Evolutionary conservation across 2,329 filamentous ascomycete species (phyloP).

Genomic region (Clonostachys chloroleuca): DNA sequence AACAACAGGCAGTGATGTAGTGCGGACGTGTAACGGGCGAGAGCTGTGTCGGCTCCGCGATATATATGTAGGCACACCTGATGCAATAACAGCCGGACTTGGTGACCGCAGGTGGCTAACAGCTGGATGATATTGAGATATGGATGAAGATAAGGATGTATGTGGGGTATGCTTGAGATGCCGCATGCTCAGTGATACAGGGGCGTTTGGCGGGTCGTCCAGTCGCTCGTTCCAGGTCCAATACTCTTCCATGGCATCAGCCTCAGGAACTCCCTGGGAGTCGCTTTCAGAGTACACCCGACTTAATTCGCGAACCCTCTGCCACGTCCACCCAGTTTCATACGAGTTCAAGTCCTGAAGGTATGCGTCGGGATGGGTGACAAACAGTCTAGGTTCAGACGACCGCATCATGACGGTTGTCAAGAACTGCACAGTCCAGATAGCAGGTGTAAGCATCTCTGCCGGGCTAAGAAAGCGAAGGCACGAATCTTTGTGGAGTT

Average conservation of each 20-base stretch:
- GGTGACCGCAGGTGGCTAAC: slow-evolving; percentile 25
- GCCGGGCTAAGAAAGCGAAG: slow-evolving; percentile 65
- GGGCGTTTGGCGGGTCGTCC: slow-evolving; percentile 49
- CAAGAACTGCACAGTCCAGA: slow-evolving; percentile 70
- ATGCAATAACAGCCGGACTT: slow-evolving; percentile 20
- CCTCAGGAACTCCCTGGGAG: slow-evolving; percentile 48
- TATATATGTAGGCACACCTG: slow-evolving; percentile 32
- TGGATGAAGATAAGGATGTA: slow-evolving; percentile 24
- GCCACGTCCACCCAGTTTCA: slow-evolving; percentile 65
- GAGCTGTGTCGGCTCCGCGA: slow-evolving; percentile 31
- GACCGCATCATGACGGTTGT: slow-evolving; percentile 70
- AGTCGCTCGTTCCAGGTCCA: slow-evolving; percentile 65
- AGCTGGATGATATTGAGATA: slow-evolving; percentile 18
- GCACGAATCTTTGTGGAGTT: slow-evolving; percentile 68
- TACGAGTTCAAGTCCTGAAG: slow-evolving; percentile 56
- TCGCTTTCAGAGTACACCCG: slow-evolving; percentile 45
- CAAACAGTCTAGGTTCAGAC: slow-evolving; percentile 63
- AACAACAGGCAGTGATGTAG: slow-evolving; percentile 44
- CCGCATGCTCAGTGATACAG: slow-evolving; percentile 35
- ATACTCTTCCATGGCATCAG: slow-evolving; percentile 58
- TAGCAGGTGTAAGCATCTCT: slow-evolving; percentile 68
- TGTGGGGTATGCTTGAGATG: slow-evolving; percentile 28
- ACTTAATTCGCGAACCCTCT: slow-evolving; percentile 58
- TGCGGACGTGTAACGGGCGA: slow-evolving; percentile 44
- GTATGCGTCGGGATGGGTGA: slow-evolving; percentile 73